These are phyloP conservation scores for Fusarium proliferatum DNA, from an alignment of 2,329 filamentous ascomycete genomes.

Conservation along the genomic window DNA sequence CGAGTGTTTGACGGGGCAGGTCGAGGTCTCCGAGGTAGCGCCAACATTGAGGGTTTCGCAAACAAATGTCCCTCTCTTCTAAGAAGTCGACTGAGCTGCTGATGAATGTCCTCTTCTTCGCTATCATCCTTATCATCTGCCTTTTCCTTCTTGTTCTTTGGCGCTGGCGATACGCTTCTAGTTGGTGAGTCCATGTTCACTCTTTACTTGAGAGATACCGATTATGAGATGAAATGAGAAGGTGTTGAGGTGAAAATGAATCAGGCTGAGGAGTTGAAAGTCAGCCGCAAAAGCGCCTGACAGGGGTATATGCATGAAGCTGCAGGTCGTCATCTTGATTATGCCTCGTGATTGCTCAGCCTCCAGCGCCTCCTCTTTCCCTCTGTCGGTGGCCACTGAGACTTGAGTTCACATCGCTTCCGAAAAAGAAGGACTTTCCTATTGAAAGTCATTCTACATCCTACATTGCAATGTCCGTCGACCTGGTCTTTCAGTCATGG, in stretches of 20 bases:
- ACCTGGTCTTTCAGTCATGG: neutral
- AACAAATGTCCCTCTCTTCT: neutral
- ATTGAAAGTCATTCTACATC: no score
- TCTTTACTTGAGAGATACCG: fast-evolving
- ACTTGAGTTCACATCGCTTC: no score
- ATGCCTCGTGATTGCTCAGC: neutral
- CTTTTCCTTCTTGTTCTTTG: neutral
- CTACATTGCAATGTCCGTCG: no score
- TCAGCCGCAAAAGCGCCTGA: neutral
- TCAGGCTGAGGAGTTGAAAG: neutral
- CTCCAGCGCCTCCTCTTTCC: neutral
- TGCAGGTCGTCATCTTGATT: neutral
- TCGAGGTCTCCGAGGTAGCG: neutral
- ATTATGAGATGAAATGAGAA: neutral
- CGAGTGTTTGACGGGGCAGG: neutral
- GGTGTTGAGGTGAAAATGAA: neutral
- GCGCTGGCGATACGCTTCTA: neutral
- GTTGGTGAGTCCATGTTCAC: neutral
- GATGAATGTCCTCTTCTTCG: neutral
- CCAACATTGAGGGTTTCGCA: neutral
- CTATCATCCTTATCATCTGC: neutral
- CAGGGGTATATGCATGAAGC: neutral
- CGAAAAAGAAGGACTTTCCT: no score
- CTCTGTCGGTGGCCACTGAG: neutral
- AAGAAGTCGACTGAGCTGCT: neutral